Conservation (phyloP, 768 basidiomycete genomes). For the Pisolithus tinctorius region DNA sequence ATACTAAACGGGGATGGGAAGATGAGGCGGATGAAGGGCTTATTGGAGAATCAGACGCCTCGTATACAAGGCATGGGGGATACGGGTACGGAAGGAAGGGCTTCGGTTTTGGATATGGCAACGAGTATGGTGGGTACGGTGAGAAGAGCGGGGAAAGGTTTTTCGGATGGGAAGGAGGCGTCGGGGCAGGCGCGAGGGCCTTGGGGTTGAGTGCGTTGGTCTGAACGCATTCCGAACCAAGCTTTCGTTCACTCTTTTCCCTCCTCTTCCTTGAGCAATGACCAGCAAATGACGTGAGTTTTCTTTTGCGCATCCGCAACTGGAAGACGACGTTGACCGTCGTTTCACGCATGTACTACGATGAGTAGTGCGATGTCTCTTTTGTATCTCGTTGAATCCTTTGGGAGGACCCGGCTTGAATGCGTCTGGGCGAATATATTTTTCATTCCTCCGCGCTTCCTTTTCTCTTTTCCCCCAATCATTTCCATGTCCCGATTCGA, state of each 20-base stretch:
- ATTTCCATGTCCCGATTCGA: too few species aligned
- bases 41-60: conserved; percentile 21
- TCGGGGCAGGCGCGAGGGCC: conserved; percentile 77
- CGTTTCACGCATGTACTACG: too few species aligned
- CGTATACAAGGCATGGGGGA: background rate
- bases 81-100: background rate
- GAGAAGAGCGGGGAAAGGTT: conserved; percentile 52
- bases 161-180: conserved; percentile 70
- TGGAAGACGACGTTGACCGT: too few species aligned
- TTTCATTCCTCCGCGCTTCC: background rate
- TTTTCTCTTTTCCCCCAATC: background rate
- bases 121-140: conserved; percentile 14
- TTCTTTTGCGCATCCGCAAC: too few species aligned
- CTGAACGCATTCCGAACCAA: conserved; percentile 8
- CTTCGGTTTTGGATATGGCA: background rate
- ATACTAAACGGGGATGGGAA: conserved; percentile 52
- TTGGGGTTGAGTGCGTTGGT: conserved; percentile 49
- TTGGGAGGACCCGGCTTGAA: background rate
- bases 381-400: background rate
- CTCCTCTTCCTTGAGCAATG: too few species aligned
- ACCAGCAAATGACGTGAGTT: too few species aligned
- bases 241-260: too few species aligned
- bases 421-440: background rate
- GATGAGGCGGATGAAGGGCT: conserved; percentile 34
- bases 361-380: too few species aligned